These are phyloP conservation scores for Umbelopsis ramanniana DNA, from an alignment of 192 early-diverging fungal species.

Conservation along the genomic window DNA sequence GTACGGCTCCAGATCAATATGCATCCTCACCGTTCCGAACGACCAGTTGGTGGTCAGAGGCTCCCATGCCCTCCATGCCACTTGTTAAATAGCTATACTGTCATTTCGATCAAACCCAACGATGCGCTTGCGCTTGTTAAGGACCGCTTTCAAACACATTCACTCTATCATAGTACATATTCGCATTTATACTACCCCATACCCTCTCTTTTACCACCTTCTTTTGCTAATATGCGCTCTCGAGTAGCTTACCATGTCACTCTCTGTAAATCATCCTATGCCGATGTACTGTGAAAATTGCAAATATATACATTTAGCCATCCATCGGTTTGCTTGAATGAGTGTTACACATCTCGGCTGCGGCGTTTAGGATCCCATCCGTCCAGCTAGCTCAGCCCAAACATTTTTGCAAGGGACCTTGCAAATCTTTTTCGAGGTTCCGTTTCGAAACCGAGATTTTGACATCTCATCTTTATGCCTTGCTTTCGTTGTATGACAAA, in stretches of 20 bases:
- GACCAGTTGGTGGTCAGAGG: conserved; percentile 14
- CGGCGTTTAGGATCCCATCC: no score
- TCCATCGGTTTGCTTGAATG: no score
- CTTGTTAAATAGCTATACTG: neutral
- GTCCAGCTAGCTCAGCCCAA: no score
- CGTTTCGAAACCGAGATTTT: neutral
- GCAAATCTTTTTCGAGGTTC: neutral
- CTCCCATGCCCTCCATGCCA: neutral
- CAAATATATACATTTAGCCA: neutral
- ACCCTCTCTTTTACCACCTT: neutral
- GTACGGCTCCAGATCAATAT: neutral
- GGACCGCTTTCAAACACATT: neutral
- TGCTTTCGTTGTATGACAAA: neutral
- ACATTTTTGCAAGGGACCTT: conserved; percentile 16
- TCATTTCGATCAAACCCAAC: neutral
- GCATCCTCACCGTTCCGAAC: neutral
- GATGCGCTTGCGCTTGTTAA: conserved; percentile 6
- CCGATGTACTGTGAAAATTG: neutral
- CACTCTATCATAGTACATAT: conserved; percentile 9
- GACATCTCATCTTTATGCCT: neutral
- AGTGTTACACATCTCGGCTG: no score
- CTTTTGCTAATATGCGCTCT: conserved; percentile 14
- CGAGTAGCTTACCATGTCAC: neutral
- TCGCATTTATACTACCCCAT: neutral
- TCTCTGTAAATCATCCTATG: conserved; percentile 11